Evolutionary conservation across 2,329 filamentous ascomycete species (phyloP).

Genomic region (Endocalyx cinctus): DNA sequence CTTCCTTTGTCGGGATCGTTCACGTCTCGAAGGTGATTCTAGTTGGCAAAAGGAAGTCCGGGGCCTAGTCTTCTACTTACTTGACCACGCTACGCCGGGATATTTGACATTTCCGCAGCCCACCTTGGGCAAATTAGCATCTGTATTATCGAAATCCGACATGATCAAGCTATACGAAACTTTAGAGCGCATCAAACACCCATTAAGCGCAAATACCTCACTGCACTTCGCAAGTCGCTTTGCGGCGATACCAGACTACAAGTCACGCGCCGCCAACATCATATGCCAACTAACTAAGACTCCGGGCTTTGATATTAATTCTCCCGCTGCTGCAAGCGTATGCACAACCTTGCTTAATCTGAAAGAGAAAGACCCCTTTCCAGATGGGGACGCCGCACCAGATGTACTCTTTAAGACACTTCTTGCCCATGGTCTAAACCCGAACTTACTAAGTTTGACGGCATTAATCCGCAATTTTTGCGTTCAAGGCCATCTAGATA

Average conservation of each 20-base stretch:
- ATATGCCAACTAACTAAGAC: constrained; percentile 30
- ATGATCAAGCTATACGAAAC: constrained; percentile 14
- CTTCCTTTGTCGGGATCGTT: constrained; percentile 12
- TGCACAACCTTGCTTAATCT: constrained; percentile 55
- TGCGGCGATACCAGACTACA: constrained; percentile 34
- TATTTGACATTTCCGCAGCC: constrained; percentile 19
- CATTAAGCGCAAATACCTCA: constrained; percentile 33
- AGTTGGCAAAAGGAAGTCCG: constrained; percentile 6
- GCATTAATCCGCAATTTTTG: constrained; percentile 69
- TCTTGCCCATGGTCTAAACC: constrained; percentile 54
- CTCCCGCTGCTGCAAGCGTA: constrained; percentile 43
- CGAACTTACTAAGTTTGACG: constrained; percentile 61
- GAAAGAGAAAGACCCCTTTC: constrained; percentile 26
- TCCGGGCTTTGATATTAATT: constrained; percentile 41
- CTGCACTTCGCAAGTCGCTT: constrained; percentile 45
- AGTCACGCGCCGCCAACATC: constrained; percentile 39
- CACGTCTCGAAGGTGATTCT: not conserved
- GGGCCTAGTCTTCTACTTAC: constrained; percentile 16
- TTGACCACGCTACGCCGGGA: constrained; percentile 16
- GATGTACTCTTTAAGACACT: constrained; percentile 52
- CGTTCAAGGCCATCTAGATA: constrained; percentile 55
- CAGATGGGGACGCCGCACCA: constrained; percentile 41
- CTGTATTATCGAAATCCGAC: constrained; percentile 6
- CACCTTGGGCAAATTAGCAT: constrained; percentile 14
- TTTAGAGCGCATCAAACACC: constrained; percentile 16